These are phyloP conservation scores for Ophiocordyceps australis DNA, from an alignment of 2,329 filamentous ascomycete species.

Conservation along the genomic window DNA sequence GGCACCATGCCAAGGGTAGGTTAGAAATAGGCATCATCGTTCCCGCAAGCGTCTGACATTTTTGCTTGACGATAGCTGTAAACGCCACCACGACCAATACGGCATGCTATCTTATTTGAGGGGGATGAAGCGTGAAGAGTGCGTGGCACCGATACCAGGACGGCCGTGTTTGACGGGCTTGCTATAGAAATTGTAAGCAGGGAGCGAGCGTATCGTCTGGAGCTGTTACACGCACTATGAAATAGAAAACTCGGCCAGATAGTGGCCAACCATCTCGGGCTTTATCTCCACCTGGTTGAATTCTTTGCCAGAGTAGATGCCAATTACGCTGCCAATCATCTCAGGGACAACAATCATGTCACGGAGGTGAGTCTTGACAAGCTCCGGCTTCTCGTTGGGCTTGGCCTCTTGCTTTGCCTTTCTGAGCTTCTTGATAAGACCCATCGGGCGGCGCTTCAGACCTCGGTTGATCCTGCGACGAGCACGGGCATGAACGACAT, in stretches of 20 bases:
- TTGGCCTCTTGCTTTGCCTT: constrained; percentile 98
- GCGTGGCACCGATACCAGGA: constrained; percentile 99
- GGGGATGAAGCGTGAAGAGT: constrained; percentile 99
- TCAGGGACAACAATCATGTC: constrained; percentile 99
- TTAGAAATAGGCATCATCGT: too few relatives aligned
- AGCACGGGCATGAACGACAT: constrained; percentile 98
- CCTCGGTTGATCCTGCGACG: constrained; percentile 98
- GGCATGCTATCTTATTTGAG: constrained; percentile 99
- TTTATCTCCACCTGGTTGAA: constrained; percentile 99
- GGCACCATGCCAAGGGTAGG: too few relatives aligned
- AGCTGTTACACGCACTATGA: constrained; percentile 97
- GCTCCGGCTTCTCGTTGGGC: constrained; percentile 99
- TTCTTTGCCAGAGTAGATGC: constrained; percentile 99
- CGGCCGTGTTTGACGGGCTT: constrained; percentile 99
- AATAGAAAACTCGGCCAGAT: constrained; percentile 98
- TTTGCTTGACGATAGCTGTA: too few relatives aligned
- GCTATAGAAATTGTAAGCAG: constrained; percentile 43
- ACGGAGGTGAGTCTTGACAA: constrained; percentile 98
- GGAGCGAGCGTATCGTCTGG: too few relatives aligned
- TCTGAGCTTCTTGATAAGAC: constrained; percentile 99
- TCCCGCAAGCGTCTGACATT: too few relatives aligned
- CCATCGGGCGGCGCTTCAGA: constrained; percentile 99
- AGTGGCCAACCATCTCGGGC: constrained; percentile 99
- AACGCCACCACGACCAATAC: too few relatives aligned
- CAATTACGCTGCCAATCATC: constrained; percentile 98